These are phyloP conservation scores for Pleurotus cornucopiae DNA, from an alignment of 768 basidiomycete species.

Conservation along the genomic window DNA sequence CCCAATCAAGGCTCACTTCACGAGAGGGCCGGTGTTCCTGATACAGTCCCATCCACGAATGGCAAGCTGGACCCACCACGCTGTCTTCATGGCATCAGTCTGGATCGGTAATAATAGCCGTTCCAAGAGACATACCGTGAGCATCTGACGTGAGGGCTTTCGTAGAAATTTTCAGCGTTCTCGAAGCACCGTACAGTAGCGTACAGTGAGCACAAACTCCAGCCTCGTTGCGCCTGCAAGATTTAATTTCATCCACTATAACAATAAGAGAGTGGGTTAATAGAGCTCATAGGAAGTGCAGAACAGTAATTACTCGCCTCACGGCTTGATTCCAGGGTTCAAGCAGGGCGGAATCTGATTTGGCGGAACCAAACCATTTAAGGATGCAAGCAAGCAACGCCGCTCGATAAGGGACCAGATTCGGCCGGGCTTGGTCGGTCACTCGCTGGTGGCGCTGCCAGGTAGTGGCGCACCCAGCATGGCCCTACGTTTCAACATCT, in stretches of 20 bases:
- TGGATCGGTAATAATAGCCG: conserved; percentile 8
- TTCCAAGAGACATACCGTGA: conserved; percentile 1
- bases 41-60: conserved; percentile 4
- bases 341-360: conserved; percentile 4
- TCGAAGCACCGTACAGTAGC: not conserved
- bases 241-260: not conserved
- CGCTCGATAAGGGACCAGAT: conserved; percentile 6
- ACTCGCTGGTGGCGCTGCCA: conserved; percentile 8
- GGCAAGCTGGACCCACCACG: conserved; percentile 1
- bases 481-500: not conserved
- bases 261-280: conserved; percentile 3
- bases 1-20: conserved; percentile 3
- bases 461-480: conserved; percentile 5
- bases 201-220: not conserved
- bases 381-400: conserved; percentile 4
- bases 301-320: not conserved
- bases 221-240: conserved; percentile 8
- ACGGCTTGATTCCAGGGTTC: conserved; percentile 6
- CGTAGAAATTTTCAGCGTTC: not conserved
- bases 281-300: not conserved
- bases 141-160: not conserved
- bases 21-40: conserved; percentile 8
- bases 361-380: conserved; percentile 6
- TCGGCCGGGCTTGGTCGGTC: conserved; percentile 6
- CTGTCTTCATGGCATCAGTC: conserved; percentile 4